Conservation (phyloP, 108 stramenopile genomes). For the Cylindrotheca closterium region DNA sequence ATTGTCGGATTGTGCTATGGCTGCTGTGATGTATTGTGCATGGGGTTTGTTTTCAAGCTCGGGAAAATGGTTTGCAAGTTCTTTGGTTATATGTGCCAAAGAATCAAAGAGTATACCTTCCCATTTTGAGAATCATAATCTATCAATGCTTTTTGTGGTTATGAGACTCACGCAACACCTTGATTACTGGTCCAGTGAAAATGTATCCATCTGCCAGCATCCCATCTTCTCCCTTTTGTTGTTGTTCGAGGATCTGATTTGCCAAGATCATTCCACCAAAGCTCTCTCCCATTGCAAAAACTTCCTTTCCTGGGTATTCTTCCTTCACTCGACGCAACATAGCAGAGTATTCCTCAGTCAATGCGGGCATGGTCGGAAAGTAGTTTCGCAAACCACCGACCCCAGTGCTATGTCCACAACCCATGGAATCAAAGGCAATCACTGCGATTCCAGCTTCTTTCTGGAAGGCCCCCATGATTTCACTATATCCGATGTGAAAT, state of each 20-base stretch:
- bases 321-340: neutral
- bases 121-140: too few relatives aligned
- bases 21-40: too few relatives aligned
- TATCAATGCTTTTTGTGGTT: too few relatives aligned
- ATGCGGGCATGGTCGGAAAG: neutral
- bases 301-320: neutral
- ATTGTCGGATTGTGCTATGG: too few relatives aligned
- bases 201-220: slow-evolving; percentile 2
- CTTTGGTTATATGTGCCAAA: too few relatives aligned
- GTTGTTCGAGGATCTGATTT: neutral
- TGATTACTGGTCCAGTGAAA: neutral
- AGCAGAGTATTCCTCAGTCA: neutral
- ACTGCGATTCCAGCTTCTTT: slow-evolving; percentile 1
- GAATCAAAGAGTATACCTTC: too few relatives aligned
- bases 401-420: neutral
- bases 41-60: too few relatives aligned
- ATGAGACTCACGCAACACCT: slow-evolving; percentile 7
- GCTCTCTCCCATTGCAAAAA: slow-evolving; percentile 5
- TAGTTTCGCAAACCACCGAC: neutral
- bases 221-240: neutral
- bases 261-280: slow-evolving; percentile 1
- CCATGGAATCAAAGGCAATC: neutral
- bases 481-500: neutral
- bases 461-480: neutral
- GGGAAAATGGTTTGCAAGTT: too few relatives aligned